These are phyloP conservation scores for Hamigera avellanea DNA, from an alignment of 495 filamentous ascomycete genomes.

Conservation along the genomic window DNA sequence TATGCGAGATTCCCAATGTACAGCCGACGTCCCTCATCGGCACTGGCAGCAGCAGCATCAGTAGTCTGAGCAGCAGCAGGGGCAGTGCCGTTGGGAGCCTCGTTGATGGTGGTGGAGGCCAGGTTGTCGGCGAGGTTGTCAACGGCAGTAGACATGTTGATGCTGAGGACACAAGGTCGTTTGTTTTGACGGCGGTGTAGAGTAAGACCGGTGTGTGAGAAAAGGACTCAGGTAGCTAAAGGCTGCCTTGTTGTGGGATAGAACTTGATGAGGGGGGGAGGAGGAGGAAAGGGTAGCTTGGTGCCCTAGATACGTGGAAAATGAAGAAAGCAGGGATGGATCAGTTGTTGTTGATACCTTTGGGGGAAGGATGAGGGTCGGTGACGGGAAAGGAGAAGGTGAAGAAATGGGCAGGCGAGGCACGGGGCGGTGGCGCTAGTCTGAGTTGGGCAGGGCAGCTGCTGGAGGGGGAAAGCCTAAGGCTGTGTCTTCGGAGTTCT, in stretches of 20 bases:
- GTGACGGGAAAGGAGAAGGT: constrained; percentile 20
- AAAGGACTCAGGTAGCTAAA: constrained; percentile 29
- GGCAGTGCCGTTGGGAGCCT: constrained; percentile 73
- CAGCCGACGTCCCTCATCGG: constrained; percentile 94
- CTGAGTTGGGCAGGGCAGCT: constrained; percentile 2
- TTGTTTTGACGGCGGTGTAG: constrained; percentile 2
- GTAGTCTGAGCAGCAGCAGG: constrained; percentile 54
- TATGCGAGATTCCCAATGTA: constrained; percentile 99
- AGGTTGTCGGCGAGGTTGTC: constrained; percentile 40
- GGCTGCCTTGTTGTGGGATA: constrained; percentile 39
- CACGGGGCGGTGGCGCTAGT: constrained; percentile 3
- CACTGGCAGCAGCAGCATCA: constrained; percentile 88
- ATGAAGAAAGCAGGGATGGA: constrained; percentile 13
- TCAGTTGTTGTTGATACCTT: constrained; percentile 17
- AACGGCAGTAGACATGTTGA: constrained; percentile 48
- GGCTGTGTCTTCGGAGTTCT: too few relatives aligned
- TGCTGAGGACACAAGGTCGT: constrained; percentile 26
- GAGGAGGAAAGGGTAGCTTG: constrained; percentile 66
- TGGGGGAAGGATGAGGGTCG: constrained; percentile 16
- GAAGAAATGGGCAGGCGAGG: constrained; percentile 17
- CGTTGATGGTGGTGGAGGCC: constrained; percentile 39
- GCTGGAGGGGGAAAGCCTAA: too few relatives aligned
- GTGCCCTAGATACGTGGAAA: constrained; percentile 64
- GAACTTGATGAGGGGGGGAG: constrained; percentile 35
- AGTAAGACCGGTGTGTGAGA: constrained; percentile 19